Evolutionary conservation across 352 stramenopile species (phyloP).

Genomic region (Globisporangium nodosum): DNA sequence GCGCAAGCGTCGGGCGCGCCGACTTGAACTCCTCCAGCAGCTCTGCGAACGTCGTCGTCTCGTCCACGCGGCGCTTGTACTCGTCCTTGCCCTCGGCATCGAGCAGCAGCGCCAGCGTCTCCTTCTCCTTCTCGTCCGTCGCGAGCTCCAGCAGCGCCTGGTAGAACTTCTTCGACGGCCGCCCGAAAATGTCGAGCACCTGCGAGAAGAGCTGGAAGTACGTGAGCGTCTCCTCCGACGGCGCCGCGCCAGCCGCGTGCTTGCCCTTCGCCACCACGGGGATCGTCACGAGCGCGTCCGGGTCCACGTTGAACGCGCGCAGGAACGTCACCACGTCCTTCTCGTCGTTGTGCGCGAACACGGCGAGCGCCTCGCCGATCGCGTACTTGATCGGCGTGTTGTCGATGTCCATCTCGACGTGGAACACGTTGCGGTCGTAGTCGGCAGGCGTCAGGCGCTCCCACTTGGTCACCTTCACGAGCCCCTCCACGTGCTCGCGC

Average conservation of each 20-base stretch:
- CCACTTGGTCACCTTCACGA: slow-evolving; percentile 75
- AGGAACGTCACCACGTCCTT: slow-evolving; percentile 72
- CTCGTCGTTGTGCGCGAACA: slow-evolving; percentile 83
- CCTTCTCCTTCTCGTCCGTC: slow-evolving; percentile 70
- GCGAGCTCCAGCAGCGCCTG: slow-evolving; percentile 53
- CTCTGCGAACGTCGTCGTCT: slow-evolving; percentile 75
- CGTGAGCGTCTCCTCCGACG: slow-evolving; percentile 59
- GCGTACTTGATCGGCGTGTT: slow-evolving; percentile 79
- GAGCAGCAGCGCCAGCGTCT: slow-evolving; percentile 37
- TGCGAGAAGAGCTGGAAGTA: slow-evolving; percentile 82
- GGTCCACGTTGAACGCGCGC: slow-evolving; percentile 54
- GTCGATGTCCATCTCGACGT: slow-evolving; percentile 83
- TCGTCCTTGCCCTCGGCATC: slow-evolving; percentile 74
- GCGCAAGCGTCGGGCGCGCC: slow-evolving; percentile 47
- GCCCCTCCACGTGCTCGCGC: slow-evolving; percentile 62
- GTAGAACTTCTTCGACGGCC: slow-evolving; percentile 83
- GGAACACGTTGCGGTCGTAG: slow-evolving; percentile 86
- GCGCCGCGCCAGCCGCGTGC: slow-evolving; percentile 15
- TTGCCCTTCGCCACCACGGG: slow-evolving; percentile 58
- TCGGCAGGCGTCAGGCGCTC: slow-evolving; percentile 69
- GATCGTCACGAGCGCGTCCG: slow-evolving; percentile 61
- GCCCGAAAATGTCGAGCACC: slow-evolving; percentile 80
- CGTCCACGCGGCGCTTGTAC: slow-evolving; percentile 75
- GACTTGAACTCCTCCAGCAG: slow-evolving; percentile 71
- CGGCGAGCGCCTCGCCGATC: slow-evolving; percentile 76